Evolutionary conservation across 2,329 filamentous ascomycete species (phyloP), one percentile per base, ranked within the genome.

Genomic region (Apiospora marii): DNA sequence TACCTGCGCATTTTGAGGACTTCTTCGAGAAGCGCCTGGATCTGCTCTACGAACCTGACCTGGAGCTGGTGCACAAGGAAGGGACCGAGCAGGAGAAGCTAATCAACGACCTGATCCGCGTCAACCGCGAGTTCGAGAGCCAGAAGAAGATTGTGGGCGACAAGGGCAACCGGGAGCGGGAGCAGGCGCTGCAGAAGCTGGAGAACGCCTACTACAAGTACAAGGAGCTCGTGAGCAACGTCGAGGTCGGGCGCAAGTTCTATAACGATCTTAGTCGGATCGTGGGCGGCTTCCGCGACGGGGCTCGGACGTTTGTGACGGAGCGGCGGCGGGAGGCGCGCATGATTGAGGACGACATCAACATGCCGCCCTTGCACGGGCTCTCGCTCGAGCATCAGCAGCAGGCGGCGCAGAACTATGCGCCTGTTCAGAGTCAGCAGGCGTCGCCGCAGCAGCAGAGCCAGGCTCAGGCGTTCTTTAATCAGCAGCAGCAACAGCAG

Each of bases 201-300:
- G 96, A 98, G 81, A 95, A 93, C 75, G 96, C 94, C 0, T 98
- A 97, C 81, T 91, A 95, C 82, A 97, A 96, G 83, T 98, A 98
- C 85, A 98, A 98, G 83, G 96, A 99, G 81, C 94, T 98, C 72
- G 91, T 98, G 72, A 94, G 90, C 75, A 98, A 98, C 79, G 87
- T 98, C 3, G 96, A 98, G 76, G 94, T 93, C 0, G 96, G 94
- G 0, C 88, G 96, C 70, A 98, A 96, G 81, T 99, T 99, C 81
- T 99, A 98, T 85, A 99, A 99, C 77, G 95, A 98, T 79, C 87
- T 99, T 5, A 94, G 93, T 67, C 94, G 93, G 82, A 95, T 98
- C 74, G 93, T 98, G 0, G 92, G 91, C 0, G 85, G 85, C 13
- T 98, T 98, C 81, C 88, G 95, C 24, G 96, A 98, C 76, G 78